A percentile compares a stretch with the other conserved stretches of the same genome.
Conservation (phyloP, 176 grass and related monocot species). For the Neostapfia colusana region DNA sequence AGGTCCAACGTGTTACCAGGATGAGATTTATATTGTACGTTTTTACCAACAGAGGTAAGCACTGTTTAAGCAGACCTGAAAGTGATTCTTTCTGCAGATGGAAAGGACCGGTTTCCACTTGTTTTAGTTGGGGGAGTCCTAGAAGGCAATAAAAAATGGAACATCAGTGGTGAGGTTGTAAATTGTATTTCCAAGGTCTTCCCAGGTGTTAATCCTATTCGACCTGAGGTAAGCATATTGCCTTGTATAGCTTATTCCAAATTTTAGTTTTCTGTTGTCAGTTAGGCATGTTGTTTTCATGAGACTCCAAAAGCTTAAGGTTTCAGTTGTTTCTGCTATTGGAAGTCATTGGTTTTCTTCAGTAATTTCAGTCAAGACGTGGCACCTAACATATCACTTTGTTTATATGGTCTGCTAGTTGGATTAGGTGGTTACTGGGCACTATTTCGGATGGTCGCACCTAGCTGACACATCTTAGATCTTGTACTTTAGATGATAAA, state of each 20-base stretch:
- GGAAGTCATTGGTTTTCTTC: too few relatives aligned
- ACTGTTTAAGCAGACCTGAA: not conserved
- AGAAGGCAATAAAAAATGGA: conserved; percentile 88
- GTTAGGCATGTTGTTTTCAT: not conserved
- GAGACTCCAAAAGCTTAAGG: not conserved
- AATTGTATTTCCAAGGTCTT: conserved; percentile 79
- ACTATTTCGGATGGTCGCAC: too few relatives aligned
- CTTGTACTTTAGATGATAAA: too few relatives aligned
- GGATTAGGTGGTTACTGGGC: too few relatives aligned
- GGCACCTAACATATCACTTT: too few relatives aligned
- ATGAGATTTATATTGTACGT: not conserved
- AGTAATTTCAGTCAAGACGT: too few relatives aligned
- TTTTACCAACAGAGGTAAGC: conserved; percentile 2
- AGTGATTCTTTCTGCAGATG: conserved; percentile 62
- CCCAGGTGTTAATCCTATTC: conserved; percentile 65
- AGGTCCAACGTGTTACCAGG: not conserved
- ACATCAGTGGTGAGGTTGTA: conserved; percentile 79
- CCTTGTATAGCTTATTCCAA: conserved; percentile 13
- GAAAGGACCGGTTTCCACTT: conserved; percentile 74
- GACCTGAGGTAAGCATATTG: conserved; percentile 62
- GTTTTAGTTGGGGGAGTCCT: conserved; percentile 98
- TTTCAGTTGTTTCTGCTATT: not conserved
- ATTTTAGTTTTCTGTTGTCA: conserved; percentile 20
- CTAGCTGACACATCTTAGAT: too few relatives aligned
- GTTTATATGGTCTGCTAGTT: too few relatives aligned